These are phyloP conservation scores for Pseudoneurospora amorphoporcata DNA, from an alignment of 495 filamentous ascomycete genomes.

Conservation along the genomic window DNA sequence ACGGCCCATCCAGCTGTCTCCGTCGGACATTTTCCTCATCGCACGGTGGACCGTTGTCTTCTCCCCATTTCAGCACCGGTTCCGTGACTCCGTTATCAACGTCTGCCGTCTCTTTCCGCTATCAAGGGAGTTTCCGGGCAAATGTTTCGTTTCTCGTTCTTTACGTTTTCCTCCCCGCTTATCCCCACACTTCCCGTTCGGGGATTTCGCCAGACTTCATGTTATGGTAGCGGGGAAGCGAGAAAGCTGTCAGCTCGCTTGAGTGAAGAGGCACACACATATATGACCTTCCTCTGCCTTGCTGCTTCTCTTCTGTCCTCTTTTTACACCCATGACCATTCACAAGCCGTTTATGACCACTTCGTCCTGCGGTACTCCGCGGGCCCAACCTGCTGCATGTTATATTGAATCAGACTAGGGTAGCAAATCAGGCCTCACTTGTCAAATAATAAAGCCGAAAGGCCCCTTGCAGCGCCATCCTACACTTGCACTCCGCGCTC, in stretches of 20 bases:
- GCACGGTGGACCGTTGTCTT: background rate
- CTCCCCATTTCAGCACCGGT: background rate
- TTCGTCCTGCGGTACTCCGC: background rate
- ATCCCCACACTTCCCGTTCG: background rate
- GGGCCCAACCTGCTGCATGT: background rate
- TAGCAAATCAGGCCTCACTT: background rate
- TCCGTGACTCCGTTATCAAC: background rate
- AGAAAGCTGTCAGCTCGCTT: background rate
- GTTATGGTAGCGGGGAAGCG: background rate
- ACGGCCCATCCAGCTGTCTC: background rate
- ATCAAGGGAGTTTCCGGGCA: background rate
- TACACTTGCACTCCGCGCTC: background rate
- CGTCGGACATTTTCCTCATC: background rate
- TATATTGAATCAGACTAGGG: background rate
- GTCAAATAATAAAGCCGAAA: background rate
- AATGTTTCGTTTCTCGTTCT: background rate
- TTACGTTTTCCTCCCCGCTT: background rate
- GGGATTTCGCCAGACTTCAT: background rate
- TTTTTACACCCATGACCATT: background rate
- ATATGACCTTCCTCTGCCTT: background rate
- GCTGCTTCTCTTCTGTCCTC: background rate
- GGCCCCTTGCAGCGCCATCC: background rate
- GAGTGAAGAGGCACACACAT: background rate
- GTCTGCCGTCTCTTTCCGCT: background rate
- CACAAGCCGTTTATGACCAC: background rate